Percentiles rank a stretch among this genome's conserved stretches.
Evolutionary conservation across 176 grass and related monocot species (phyloP).

Genomic region (Ampelocalamus luodianensis): DNA sequence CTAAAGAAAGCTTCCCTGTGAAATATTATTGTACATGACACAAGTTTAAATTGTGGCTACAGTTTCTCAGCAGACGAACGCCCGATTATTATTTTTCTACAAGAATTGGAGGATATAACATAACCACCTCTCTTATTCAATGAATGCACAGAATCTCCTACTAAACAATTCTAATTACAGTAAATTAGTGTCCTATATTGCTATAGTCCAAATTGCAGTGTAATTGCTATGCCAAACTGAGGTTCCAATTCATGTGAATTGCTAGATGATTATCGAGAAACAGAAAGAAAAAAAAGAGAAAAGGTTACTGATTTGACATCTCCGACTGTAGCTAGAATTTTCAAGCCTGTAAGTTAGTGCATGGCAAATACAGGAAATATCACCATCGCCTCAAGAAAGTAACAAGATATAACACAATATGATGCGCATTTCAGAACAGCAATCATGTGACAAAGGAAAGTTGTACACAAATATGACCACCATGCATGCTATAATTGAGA

Average conservation of each 20-base stretch:
- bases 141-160: slow-evolving; percentile 19
- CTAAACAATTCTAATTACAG: slow-evolving; percentile 19
- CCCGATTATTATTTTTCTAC: background rate
- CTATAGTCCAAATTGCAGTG: background rate
- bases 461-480: slow-evolving; percentile 33
- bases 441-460: slow-evolving; percentile 44
- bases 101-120: background rate
- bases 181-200: background rate
- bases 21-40: slow-evolving; percentile 20
- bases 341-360: slow-evolving; percentile 17
- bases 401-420: slow-evolving; percentile 28
- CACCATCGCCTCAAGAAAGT: slow-evolving; percentile 25
- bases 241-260: slow-evolving; percentile 37
- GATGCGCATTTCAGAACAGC: slow-evolving; percentile 41
- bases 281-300: background rate
- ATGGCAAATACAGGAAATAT: slow-evolving; percentile 42
- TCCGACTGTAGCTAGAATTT: slow-evolving; percentile 24
- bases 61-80: slow-evolving; percentile 20
- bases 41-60: background rate
- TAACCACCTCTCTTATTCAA: background rate
- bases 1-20: background rate
- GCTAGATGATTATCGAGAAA: background rate
- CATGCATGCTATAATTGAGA: slow-evolving; percentile 48
- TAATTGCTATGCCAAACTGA: slow-evolving; percentile 20
- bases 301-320: slow-evolving; percentile 8